Evolutionary conservation across 2,329 filamentous ascomycete species (phyloP), one percentile per base, ranked within the genome.

Genomic region (Pseudopyrenochaeta lycopersici): DNA sequence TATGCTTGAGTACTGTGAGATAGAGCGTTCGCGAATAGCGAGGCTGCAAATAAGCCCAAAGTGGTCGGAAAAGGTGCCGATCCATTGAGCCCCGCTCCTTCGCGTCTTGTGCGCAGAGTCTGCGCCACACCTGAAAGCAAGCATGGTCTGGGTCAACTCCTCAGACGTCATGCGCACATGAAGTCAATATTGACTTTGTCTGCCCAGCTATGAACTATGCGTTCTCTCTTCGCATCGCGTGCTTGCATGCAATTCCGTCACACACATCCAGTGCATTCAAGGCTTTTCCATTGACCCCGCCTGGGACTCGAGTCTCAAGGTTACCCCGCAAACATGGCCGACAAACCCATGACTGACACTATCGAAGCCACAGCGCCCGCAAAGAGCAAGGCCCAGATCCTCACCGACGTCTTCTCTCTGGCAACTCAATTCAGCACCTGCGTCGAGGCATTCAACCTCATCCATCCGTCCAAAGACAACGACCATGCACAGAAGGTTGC

Each of bases 371-470:
- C 63, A 41, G 50, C 50, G 27, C 51, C 61, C 7, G 56, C 47
- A 30, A 65, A 65, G 49, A 66, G 54, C 52, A 73, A 70, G 49
- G 70, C 66, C 18, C 55, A 75, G 55, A 64, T 71, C 56, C 72
- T 81, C 30, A 68, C 68, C 27, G 74, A 76, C 47, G 77, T 78
- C 33, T 67, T 78, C 43, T 74, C 75, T 6, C 74, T 81, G 11
- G 78, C 78, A 20, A 75, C 68, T 23, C 73, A 80, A 29, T 81
- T 81, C 73, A 78, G 77, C 63, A 77, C 75, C 40, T 80, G 78
- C 54, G 78, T 80, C 38, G 79, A 81, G 60, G 77, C 77, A 20
- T 80, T 81, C 67, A 77, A 77, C 32, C 70, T 78, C 21, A 77
- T 82, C 49, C 76, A 79, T 49, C 76, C 78, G 1, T 67, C 70